These are phyloP conservation scores for Tuber brumale DNA, from an alignment of 495 filamentous ascomycete species.

Conservation along the genomic window DNA sequence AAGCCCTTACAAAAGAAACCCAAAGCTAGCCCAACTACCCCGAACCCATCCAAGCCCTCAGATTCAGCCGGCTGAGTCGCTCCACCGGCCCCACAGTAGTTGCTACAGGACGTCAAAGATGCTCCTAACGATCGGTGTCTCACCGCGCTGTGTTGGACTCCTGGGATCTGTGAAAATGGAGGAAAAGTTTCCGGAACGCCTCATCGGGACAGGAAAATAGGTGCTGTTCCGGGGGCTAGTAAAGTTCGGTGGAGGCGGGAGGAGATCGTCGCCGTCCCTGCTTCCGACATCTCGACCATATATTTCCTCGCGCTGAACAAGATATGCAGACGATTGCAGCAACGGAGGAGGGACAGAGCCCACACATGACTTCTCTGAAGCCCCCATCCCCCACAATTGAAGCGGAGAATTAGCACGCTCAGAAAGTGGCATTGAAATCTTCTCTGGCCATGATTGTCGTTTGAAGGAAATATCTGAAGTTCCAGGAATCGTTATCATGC, in stretches of 20 bases:
- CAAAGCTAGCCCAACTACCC: background rate
- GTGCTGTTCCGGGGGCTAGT: slow-evolving; percentile 34
- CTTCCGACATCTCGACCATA: slow-evolving; percentile 23
- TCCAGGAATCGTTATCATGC: slow-evolving; percentile 40
- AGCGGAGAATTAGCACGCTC: slow-evolving; percentile 26
- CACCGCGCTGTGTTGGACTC: slow-evolving; percentile 36
- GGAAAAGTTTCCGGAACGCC: slow-evolving; percentile 25
- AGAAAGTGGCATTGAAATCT: slow-evolving; percentile 10
- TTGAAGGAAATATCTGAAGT: slow-evolving; percentile 24
- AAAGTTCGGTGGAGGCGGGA: slow-evolving; percentile 21
- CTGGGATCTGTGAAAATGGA: slow-evolving; percentile 37
- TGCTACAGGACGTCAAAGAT: slow-evolving; percentile 44
- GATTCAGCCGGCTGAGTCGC: slow-evolving; percentile 30
- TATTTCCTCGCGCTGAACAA: slow-evolving; percentile 33
- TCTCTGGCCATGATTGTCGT: slow-evolving; percentile 34
- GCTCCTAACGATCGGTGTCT: slow-evolving; percentile 40
- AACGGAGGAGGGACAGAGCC: slow-evolving; percentile 19
- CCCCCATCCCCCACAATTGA: slow-evolving; percentile 21
- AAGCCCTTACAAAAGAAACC: background rate
- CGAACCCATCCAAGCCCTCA: background rate
- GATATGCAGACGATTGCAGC: slow-evolving; percentile 25
- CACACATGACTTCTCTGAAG: slow-evolving; percentile 12
- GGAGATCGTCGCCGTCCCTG: slow-evolving; percentile 14
- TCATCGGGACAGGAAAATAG: slow-evolving; percentile 24
- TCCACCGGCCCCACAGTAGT: slow-evolving; percentile 40